Evolutionary conservation across 2,329 filamentous ascomycete species (phyloP).

Genomic region (Verticillium dahliae): DNA sequence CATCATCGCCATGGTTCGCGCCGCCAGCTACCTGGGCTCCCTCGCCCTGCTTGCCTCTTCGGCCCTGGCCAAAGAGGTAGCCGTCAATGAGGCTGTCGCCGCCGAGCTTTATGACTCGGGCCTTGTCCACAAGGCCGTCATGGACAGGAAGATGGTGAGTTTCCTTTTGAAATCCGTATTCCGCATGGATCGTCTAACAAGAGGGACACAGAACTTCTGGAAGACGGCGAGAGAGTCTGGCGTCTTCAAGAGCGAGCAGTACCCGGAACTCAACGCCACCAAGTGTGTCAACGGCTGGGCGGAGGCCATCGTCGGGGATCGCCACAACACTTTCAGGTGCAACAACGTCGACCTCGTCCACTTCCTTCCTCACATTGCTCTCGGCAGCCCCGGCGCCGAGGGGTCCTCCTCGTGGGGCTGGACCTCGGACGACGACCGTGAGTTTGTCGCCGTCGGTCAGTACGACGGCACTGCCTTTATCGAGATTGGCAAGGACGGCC

Average conservation of each 20-base stretch:
- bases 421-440: slow-evolving; percentile 35
- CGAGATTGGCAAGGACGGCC: slow-evolving; percentile 32
- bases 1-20: slow-evolving; percentile 8
- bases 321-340: slow-evolving; percentile 40
- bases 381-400: slow-evolving; percentile 25
- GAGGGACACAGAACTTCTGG: neutral
- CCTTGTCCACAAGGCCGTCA: slow-evolving; percentile 10
- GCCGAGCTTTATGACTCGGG: slow-evolving; percentile 12
- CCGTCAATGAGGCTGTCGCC: slow-evolving; percentile 8
- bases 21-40: slow-evolving; percentile 9
- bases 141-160: slow-evolving; percentile 10
- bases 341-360: slow-evolving; percentile 47
- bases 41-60: slow-evolving; percentile 11
- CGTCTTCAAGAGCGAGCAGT: slow-evolving; percentile 23
- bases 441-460: slow-evolving; percentile 37
- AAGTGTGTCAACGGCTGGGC: slow-evolving; percentile 35
- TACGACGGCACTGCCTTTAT: slow-evolving; percentile 38
- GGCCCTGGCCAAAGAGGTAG: slow-evolving; percentile 11
- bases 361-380: slow-evolving; percentile 45
- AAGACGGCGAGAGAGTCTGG: slow-evolving; percentile 1
- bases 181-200: neutral
- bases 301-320: slow-evolving; percentile 35
- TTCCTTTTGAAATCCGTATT: neutral
- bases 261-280: slow-evolving; percentile 29
- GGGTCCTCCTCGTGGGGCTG: slow-evolving; percentile 38